These are phyloP conservation scores for Penicillium polonicum DNA, from an alignment of 2,329 filamentous ascomycete species.

Conservation along the genomic window DNA sequence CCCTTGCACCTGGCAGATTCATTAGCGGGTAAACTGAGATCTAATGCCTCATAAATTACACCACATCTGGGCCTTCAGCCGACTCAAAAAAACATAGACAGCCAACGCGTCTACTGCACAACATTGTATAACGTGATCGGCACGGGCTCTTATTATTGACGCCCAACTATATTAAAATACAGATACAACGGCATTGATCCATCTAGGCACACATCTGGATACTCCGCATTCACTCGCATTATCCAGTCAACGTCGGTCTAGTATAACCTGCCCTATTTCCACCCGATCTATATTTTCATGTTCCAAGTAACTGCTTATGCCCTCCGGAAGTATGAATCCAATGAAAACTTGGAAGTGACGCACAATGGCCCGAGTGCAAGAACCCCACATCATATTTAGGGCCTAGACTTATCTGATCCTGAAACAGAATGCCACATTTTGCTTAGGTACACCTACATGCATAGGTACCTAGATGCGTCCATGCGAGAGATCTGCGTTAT, in stretches of 20 bases:
- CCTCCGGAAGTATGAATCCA: not conserved
- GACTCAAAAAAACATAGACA: not conserved
- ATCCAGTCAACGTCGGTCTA: not conserved
- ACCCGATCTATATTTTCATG: not conserved
- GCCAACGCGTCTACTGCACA: not conserved
- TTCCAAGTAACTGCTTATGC: not conserved
- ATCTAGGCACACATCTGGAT: not conserved
- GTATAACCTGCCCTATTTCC: not conserved
- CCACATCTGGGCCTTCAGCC: not conserved
- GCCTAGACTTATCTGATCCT: conserved; percentile 13
- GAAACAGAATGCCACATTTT: not conserved
- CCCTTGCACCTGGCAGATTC: not conserved
- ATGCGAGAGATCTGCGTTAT: not conserved
- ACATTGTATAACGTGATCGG: not conserved
- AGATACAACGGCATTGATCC: not conserved
- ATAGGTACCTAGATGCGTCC: not conserved
- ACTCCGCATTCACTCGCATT: not conserved
- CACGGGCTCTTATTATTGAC: not conserved
- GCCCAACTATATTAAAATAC: not conserved
- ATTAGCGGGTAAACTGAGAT: not conserved
- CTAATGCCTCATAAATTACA: not conserved
- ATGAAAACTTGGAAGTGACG: not conserved
- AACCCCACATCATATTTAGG: conserved; percentile 4
- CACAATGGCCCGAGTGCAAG: not conserved
- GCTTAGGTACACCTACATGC: not conserved